Base-by-base conservation (phyloP, 345 rosid genomes). In the Aethionema arabicum region DNA sequence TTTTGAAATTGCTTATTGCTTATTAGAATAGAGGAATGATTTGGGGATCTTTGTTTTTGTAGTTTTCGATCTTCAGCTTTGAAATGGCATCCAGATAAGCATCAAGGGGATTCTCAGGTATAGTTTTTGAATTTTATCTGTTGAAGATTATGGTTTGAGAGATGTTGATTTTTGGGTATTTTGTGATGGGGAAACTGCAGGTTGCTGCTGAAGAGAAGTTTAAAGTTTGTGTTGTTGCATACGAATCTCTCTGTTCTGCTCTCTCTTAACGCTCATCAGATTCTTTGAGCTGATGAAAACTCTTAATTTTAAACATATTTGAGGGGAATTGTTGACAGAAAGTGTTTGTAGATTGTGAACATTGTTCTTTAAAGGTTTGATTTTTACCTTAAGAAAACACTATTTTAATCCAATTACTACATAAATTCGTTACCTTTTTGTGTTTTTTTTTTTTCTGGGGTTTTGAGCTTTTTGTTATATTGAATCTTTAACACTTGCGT, bases 21-120 rank as follows among this genome's bases (percentile, higher is more conserved):
- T 2, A 33, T 31, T 10, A 0, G n/a, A 11, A 7, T 6, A 12
- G 38, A 35, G 8, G 38, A 10, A 4, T 48, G 11, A 33, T 30
- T 37, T n/a, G 0, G 30, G 35, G 4, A 27, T 16, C 58, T 42
- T 16, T 58, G 55, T 51, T 43, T n/a, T 44, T 77, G 70, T 85
- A 92, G 97, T 8, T 92, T 84, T 45, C 88, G 85, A 9, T 21
- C 68, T 27, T 63, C 88, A 7, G 97, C 99, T 63, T 71, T 87
- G 55, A 93, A 83, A 69, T 90, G 99, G 96, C 99, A 93, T 78
- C 99, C 99, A 4, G 95, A 90, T 73, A 90, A 75, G 77, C 88
- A 85, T 66, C 90, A 82, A 54, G 96, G 88, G 39, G 68, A 87
- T 74, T 76, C 83, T 42, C 84, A 83, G 89, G 90, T 88, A 69